These are phyloP conservation scores for Schizothecium vesticola DNA, from an alignment of 495 filamentous ascomycete genomes.

Conservation along the genomic window DNA sequence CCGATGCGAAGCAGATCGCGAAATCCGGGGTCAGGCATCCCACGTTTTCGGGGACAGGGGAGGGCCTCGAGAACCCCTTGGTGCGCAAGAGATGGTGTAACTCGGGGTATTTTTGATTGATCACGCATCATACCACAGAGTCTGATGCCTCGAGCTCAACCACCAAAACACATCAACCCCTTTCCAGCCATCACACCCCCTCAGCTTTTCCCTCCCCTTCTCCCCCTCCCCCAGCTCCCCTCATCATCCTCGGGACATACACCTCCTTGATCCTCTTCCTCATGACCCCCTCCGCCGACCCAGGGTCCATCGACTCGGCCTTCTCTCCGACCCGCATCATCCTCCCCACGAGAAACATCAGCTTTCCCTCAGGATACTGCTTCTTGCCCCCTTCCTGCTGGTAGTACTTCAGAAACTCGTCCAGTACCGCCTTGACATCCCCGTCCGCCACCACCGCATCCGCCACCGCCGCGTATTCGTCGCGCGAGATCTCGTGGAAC, in stretches of 20 bases:
- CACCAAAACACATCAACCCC: too few species aligned
- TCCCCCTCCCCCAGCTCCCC: too few species aligned
- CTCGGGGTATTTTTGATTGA: neutral
- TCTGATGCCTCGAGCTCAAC: neutral
- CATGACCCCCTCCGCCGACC: constrained; percentile 62
- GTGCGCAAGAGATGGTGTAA: too few species aligned
- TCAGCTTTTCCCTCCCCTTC: neutral
- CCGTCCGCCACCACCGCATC: constrained; percentile 42
- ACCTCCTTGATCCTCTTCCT: constrained; percentile 34
- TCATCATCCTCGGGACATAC: constrained; percentile 6
- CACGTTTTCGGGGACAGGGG: neutral
- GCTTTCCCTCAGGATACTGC: constrained; percentile 56
- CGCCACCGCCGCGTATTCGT: constrained; percentile 56
- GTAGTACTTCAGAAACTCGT: constrained; percentile 58
- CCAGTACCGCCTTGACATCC: constrained; percentile 52
- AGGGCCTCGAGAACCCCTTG: too few species aligned
- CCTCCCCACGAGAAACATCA: constrained; percentile 83
- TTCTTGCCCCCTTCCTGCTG: constrained; percentile 38
- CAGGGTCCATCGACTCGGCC: constrained; percentile 66
- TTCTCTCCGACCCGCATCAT: constrained; percentile 77
- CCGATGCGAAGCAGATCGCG: neutral
- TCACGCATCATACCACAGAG: neutral
- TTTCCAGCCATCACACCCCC: neutral
- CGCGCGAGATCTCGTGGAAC: constrained; percentile 54
- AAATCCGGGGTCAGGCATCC: neutral